Conservation (phyloP, 768 basidiomycete genomes). For the Mycena epipterygia region DNA sequence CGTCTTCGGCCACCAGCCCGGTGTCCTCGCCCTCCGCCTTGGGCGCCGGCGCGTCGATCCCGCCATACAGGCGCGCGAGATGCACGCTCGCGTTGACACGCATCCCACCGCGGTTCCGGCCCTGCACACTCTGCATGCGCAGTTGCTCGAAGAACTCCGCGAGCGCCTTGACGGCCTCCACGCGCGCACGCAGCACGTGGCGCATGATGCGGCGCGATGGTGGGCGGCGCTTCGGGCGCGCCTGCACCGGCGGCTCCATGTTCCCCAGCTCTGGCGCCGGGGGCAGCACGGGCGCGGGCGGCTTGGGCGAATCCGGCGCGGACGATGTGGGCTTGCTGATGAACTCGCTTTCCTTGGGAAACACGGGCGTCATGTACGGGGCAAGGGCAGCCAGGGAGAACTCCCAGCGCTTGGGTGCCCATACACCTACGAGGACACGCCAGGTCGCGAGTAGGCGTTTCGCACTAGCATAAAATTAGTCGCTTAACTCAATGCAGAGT, state of each 20-base stretch:
- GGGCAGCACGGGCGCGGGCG: slow-evolving; percentile 32
- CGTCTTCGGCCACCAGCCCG: slow-evolving; percentile 36
- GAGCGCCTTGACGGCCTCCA: slow-evolving; percentile 84
- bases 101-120: slow-evolving; percentile 49
- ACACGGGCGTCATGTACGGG: slow-evolving; percentile 76
- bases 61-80: slow-evolving; percentile 66
- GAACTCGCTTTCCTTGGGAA: slow-evolving; percentile 81
- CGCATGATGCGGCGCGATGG: slow-evolving; percentile 89
- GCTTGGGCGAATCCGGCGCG: slow-evolving; percentile 33
- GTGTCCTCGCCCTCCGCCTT: slow-evolving; percentile 42
- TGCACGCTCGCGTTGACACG: slow-evolving; percentile 61
- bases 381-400: slow-evolving; percentile 80
- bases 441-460: slow-evolving; percentile 94
- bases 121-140: slow-evolving; percentile 42
- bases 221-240: slow-evolving; percentile 60
- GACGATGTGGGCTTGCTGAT: slow-evolving; percentile 61
- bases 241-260: slow-evolving; percentile 58
- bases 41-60: slow-evolving; percentile 50
- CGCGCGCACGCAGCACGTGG: slow-evolving; percentile 89
- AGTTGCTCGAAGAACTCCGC: slow-evolving; percentile 80
- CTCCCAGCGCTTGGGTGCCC: slow-evolving; percentile 90
- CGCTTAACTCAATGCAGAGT: slow-evolving; percentile 17
- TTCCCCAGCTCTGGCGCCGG: slow-evolving; percentile 43
- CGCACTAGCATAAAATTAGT: slow-evolving; percentile 62
- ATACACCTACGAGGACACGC: slow-evolving; percentile 96